These are phyloP conservation scores for Pyrenopolyporus hunteri DNA, from an alignment of 495 filamentous ascomycete genomes.

Conservation along the genomic window DNA sequence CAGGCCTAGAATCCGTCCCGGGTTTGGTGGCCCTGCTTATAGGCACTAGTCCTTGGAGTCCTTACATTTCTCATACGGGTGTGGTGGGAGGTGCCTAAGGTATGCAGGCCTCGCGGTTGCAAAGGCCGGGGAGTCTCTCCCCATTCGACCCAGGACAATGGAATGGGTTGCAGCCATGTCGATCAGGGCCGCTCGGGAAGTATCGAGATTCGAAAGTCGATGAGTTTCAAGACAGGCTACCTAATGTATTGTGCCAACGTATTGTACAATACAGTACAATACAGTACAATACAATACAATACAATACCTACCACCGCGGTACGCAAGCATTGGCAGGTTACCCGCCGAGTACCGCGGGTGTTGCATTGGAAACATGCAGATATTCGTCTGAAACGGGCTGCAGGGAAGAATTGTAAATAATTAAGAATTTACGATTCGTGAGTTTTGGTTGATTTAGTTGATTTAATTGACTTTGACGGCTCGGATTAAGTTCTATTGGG, in stretches of 20 bases:
- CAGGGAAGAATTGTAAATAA: neutral
- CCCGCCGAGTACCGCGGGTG: too few species aligned
- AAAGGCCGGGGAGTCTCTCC: neutral
- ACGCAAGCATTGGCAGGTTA: too few species aligned
- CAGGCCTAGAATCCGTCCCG: neutral
- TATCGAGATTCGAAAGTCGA: constrained; percentile 28
- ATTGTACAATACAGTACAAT: too few species aligned
- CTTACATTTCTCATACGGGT: too few species aligned
- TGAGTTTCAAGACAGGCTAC: constrained; percentile 13
- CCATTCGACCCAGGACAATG: constrained; percentile 28
- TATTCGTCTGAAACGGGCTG: too few species aligned
- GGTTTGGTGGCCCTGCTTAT: neutral
- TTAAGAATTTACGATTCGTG: constrained; percentile 5
- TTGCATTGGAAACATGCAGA: too few species aligned
- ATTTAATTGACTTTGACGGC: too few species aligned
- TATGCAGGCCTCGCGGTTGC: neutral
- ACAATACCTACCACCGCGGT: too few species aligned
- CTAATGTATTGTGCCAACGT: too few species aligned
- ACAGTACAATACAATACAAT: too few species aligned
- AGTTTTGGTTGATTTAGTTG: neutral
- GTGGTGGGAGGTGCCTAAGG: too few species aligned
- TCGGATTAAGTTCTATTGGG: constrained; percentile 29
- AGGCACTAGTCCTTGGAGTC: too few species aligned
- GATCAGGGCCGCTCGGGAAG: constrained; percentile 25
- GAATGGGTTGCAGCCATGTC: constrained; percentile 39